Conservation (phyloP, 305 asterid species). For the Fraxinus platypoda region DNA sequence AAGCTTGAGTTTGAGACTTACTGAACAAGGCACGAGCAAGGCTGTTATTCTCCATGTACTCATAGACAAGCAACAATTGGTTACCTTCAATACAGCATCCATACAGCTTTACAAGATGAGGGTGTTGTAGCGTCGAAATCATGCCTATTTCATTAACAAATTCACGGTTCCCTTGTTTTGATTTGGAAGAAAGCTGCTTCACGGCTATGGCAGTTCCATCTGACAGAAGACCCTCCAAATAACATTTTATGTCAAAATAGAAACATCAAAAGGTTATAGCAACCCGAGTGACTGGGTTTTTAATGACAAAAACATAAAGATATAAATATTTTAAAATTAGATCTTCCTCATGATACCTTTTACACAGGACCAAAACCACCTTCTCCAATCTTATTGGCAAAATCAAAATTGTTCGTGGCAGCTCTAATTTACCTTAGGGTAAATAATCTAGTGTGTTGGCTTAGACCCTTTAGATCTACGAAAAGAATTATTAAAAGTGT, state of each 20-base stretch:
- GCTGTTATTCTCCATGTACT: constrained; percentile 55
- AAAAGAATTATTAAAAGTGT: neutral
- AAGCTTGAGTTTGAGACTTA: constrained; percentile 14
- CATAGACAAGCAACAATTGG: constrained; percentile 57
- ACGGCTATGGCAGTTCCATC: constrained; percentile 72
- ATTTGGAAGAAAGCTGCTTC: constrained; percentile 74
- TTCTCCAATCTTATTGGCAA: constrained; percentile 75
- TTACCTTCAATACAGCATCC: constrained; percentile 75
- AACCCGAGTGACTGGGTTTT: neutral
- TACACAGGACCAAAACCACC: constrained; percentile 85
- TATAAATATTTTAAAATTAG: neutral
- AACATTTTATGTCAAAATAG: constrained; percentile 3
- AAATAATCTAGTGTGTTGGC: constrained; percentile 50
- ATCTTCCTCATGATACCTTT: constrained; percentile 41
- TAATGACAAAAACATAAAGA: neutral
- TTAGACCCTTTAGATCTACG: constrained; percentile 56
- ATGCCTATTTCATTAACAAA: constrained; percentile 82
- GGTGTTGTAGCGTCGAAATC: constrained; percentile 77
- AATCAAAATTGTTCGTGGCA: constrained; percentile 67
- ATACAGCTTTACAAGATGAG: constrained; percentile 68
- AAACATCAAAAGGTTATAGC: neutral
- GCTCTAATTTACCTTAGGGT: constrained; percentile 63
- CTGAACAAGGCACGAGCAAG: constrained; percentile 59
- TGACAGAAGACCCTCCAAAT: constrained; percentile 47
- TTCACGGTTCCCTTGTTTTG: constrained; percentile 81